Conservation (phyloP, 2,329 filamentous ascomycete species). For the Ascochyta koolunga region DNA sequence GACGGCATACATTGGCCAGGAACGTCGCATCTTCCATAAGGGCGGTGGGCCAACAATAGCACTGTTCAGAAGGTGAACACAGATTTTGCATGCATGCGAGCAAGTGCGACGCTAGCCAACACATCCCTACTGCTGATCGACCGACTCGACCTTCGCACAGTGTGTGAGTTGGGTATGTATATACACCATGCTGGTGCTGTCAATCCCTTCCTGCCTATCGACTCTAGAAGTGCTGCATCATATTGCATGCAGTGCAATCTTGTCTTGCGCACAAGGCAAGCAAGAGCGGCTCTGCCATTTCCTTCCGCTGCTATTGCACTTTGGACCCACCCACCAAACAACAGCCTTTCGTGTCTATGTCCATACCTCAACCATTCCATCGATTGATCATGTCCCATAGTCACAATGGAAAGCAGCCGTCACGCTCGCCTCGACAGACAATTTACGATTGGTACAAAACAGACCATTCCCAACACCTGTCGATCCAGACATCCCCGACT, state of each 20-base stretch:
- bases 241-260: not conserved
- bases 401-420: not conserved
- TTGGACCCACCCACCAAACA: slow-evolving; percentile 57
- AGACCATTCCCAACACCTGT: not conserved
- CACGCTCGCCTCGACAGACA: not conserved
- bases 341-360: not conserved
- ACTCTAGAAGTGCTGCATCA: not conserved
- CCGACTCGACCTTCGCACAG: not conserved
- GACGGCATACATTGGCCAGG: slow-evolving; percentile 2
- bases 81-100: slow-evolving; percentile 9
- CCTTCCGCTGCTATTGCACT: not conserved
- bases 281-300: not conserved
- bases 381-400: not conserved
- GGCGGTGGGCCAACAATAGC: slow-evolving; percentile 7
- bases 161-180: not conserved
- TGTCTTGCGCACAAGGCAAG: not conserved
- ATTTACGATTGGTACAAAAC: not conserved
- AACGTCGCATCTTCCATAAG: slow-evolving; percentile 3
- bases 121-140: slow-evolving; percentile 13
- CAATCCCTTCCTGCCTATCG: not conserved
- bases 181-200: not conserved
- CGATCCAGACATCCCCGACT: not conserved
- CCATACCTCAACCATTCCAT: not conserved
- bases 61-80: slow-evolving; percentile 15
- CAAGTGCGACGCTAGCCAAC: slow-evolving; percentile 4